Base-by-base conservation (phyloP, 352 stramenopile species). In the Globisporangium paroecandrum region DNA sequence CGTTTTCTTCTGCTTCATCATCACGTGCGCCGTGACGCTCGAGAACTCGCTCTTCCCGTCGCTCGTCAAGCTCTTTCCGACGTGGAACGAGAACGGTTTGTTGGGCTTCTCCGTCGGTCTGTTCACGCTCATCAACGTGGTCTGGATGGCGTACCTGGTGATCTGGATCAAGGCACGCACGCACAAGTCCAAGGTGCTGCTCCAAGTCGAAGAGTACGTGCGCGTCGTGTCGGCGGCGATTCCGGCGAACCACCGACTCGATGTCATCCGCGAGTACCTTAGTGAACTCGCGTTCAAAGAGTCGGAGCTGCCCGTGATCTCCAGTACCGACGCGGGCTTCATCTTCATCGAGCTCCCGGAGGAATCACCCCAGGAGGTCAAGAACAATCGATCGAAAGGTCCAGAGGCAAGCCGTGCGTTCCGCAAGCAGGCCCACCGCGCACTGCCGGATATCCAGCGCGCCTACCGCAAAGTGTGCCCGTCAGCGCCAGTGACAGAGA, bases 1-100 rank as follows among this genome's bases (percentile, higher is more conserved):
- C 15, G 77, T 90, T 2, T 85, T 83, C 51, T 86, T 88, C 68
- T 88, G 79, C 73, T 90, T 90, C 64, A 66, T 88, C 5, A 73
- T 88, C 41, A 69, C 80, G 7, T 85, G 70, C 22, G 27, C 81
- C 12, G 78, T 90, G 13, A 79, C 78, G 24, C 54, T 90, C 29
- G 82, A 87, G 66, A 90, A 88, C 55, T 76, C 81, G 1, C 61
- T 88, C 1, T 89, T 79, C 63, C 75, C 77, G 1, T 61, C 56
- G 15, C 56, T 87, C 15, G 69, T 73, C 15, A 62, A 71, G 20
- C 22, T 61, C 2, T 61, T 47, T 32, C 56, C 56, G 8, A 66
- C 0, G 25, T 65, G 22, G 24, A 58, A 47, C 2, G 74, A 79
- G 15, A 29, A 47, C 1, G 62, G 54, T 0, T 27, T 79, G 10